phyloP scores from a whole-genome alignment of 345 rosid species.

The Bruguiera sexangula region DNA sequence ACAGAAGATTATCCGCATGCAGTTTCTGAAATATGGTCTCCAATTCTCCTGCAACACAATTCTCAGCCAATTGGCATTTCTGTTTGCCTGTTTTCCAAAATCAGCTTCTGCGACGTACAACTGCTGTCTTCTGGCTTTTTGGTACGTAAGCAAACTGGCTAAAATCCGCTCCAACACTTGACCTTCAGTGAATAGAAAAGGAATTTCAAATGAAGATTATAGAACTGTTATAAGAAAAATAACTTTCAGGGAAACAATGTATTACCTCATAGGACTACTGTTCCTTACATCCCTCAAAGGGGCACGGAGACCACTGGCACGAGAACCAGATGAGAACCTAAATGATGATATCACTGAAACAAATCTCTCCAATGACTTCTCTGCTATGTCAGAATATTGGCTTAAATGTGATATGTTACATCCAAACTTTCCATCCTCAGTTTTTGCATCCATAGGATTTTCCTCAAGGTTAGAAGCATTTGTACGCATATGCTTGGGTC shows the following conservation, averaged over 20 bases:
- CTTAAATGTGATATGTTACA: slow-evolving; percentile 68
- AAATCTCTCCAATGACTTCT: slow-evolving; percentile 72
- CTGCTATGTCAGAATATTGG: slow-evolving; percentile 70
- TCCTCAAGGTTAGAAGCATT: slow-evolving; percentile 34
- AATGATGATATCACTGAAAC: slow-evolving; percentile 73
- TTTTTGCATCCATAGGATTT: slow-evolving; percentile 20
- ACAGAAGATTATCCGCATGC: slow-evolving; percentile 2
- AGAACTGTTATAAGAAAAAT: not conserved
- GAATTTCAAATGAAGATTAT: not conserved
- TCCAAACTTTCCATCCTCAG: slow-evolving; percentile 58
- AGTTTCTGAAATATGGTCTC: not conserved
- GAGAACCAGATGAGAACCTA: slow-evolving; percentile 63
- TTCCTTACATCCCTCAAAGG: slow-evolving; percentile 69
- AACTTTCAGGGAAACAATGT: slow-evolving; percentile 1
- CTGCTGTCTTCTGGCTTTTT: slow-evolving; percentile 27
- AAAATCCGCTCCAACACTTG: slow-evolving; percentile 43
- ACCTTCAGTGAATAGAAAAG: slow-evolving; percentile 32
- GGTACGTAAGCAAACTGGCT: slow-evolving; percentile 60
- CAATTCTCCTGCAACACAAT: slow-evolving; percentile 4
- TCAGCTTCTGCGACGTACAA: slow-evolving; percentile 36
- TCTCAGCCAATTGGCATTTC: slow-evolving; percentile 4
- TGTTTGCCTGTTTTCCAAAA: slow-evolving; percentile 16
- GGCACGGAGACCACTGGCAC: slow-evolving; percentile 92
- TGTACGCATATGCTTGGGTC: slow-evolving; percentile 40
- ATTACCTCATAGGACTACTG: slow-evolving; percentile 48